Percentiles rank a stretch among this genome's conserved stretches.
These are phyloP conservation scores for Meredithiella fracta DNA, from an alignment of 2,329 filamentous ascomycete species.

Conservation along the genomic window DNA sequence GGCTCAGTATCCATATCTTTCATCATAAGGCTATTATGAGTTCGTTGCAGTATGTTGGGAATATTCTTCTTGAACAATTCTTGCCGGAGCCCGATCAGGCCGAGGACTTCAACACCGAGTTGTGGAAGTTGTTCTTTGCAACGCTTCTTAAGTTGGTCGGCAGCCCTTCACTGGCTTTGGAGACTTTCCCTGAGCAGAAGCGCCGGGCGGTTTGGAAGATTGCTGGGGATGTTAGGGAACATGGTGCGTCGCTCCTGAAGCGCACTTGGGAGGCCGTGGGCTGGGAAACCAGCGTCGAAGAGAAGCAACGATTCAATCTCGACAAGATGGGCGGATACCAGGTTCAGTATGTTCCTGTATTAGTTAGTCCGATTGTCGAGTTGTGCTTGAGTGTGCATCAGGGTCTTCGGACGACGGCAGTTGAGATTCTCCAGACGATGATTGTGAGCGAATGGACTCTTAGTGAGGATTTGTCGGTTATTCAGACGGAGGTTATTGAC, in stretches of 20 bases:
- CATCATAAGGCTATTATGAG: conserved; percentile 82
- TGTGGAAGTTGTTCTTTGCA: conserved; percentile 89
- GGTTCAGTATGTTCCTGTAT: conserved; percentile 87
- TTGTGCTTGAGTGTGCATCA: conserved; percentile 92
- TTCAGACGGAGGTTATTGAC: conserved; percentile 94
- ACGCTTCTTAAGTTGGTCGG: conserved; percentile 78
- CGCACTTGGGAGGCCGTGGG: conserved; percentile 90
- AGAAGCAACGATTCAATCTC: conserved; percentile 60
- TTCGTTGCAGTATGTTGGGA: conserved; percentile 65
- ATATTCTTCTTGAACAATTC: conserved; percentile 65
- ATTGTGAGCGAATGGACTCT: conserved; percentile 96
- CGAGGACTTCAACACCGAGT: conserved; percentile 76
- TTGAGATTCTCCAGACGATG: conserved; percentile 92
- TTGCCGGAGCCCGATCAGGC: conserved; percentile 82
- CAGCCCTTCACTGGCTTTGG: conserved; percentile 73
- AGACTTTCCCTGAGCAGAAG: conserved; percentile 96
- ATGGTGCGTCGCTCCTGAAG: conserved; percentile 71
- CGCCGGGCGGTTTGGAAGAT: conserved; percentile 96
- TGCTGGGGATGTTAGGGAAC: conserved; percentile 83
- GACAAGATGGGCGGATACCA: conserved; percentile 87
- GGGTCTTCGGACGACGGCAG: conserved; percentile 72
- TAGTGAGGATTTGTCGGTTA: conserved; percentile 76
- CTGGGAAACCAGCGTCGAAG: conserved; percentile 78
- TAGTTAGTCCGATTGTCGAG: conserved; percentile 83
- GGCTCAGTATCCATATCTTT: conserved; percentile 87